Base-by-base conservation (phyloP, 140 eudicot genomes). In the Flaveria floridana region DNA sequence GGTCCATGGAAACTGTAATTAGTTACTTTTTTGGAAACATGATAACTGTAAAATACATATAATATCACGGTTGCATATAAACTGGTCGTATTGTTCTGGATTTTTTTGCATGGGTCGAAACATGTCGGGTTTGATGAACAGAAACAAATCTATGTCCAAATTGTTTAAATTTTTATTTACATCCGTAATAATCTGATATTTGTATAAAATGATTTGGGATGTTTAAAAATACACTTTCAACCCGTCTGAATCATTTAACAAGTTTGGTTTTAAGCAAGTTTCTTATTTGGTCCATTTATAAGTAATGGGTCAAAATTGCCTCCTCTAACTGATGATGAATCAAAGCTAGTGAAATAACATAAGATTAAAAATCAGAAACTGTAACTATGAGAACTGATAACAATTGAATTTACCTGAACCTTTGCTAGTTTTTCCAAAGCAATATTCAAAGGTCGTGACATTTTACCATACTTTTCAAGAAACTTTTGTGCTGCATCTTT, bases 401-500 rank as follows among this genome's bases (percentile, higher is more conserved):
- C 65, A 63, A 50, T 12, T 16, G 16, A 51, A 15, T 21, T 57
- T 79, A 90, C 99, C 96, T 90, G 84, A 77, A 94, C 78, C 3
- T 20, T 47, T 79, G 84, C 87, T 81, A 94, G 80, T 26, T 88
- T 86, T 15, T 77, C 87, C 84, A 94, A 72, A 48, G 97, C 99
- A 72, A 76, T 46, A 76, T 79, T 81, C 70, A 94, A 77, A 68
- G 97, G 91, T 51, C 46, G 82, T 25, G 96, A 83, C 92, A 94
- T 74, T 76, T 65, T 68, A 77, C 90, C 81, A 41, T 94, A 86
- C 84, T 86, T 82, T 75, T 74, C 77, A 52, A 94, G 91, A 80
- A 94, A 87, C 28, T 78, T 34, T 76, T 68, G 68, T 58, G 96
- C 99, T 21, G 97, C 89, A 19, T 69, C 74, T 88, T 93, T 93